Conservation (phyloP, 192 early-diverging fungal genomes). For the Allomyces macrogynus region DNA sequence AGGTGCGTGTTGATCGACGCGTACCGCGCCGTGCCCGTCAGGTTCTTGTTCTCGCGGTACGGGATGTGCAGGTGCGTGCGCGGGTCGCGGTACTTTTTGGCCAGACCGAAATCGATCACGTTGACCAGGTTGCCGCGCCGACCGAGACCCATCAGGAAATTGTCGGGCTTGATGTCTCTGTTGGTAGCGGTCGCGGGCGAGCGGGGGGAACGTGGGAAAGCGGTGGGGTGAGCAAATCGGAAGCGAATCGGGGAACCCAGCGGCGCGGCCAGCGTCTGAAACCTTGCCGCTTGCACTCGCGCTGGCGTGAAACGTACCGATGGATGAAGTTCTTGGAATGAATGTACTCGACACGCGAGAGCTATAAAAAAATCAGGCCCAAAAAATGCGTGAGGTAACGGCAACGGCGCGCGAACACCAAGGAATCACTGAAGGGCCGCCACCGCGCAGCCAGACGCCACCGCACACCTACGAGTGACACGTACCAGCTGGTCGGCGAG, state of each 20-base stretch:
- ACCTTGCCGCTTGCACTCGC: slow-evolving; percentile 7
- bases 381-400: neutral
- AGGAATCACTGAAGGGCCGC: neutral
- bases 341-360: slow-evolving; percentile 57
- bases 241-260: neutral
- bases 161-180: slow-evolving; percentile 68
- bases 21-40: slow-evolving; percentile 81
- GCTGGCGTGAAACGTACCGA: slow-evolving; percentile 12
- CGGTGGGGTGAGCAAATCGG: neutral
- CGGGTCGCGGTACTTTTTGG: slow-evolving; percentile 70
- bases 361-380: slow-evolving; percentile 9
- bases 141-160: slow-evolving; percentile 76
- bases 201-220: too few species aligned
- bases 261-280: neutral
- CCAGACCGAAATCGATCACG: slow-evolving; percentile 79
- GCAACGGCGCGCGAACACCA: slow-evolving; percentile 1
- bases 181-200: too few species aligned
- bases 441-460: neutral
- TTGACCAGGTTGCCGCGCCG: slow-evolving; percentile 66
- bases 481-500: slow-evolving; percentile 68
- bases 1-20: slow-evolving; percentile 78
- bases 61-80: slow-evolving; percentile 72
- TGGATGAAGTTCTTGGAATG: slow-evolving; percentile 80
- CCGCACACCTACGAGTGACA: neutral
- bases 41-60: slow-evolving; percentile 79